These are phyloP conservation scores for Phaeophleospora eucalypticola DNA, from an alignment of 2,329 filamentous ascomycete species.

Conservation along the genomic window DNA sequence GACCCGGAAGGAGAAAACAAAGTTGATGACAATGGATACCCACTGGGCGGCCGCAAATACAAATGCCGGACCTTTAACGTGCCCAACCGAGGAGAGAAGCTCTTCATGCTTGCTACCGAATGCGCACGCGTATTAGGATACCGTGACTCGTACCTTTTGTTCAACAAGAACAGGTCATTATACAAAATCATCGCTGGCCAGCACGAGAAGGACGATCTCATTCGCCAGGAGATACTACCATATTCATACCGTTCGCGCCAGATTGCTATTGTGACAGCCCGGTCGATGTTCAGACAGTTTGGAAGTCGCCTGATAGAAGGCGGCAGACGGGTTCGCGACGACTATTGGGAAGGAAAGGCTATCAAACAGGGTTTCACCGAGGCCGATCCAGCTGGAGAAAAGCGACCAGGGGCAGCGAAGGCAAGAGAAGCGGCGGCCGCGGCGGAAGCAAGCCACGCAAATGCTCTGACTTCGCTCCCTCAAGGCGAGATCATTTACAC, in stretches of 20 bases:
- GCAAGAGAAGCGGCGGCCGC: constrained; percentile 76
- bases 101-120: constrained; percentile 98
- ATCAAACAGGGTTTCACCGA: constrained; percentile 97
- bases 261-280: constrained; percentile 94
- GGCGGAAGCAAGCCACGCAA: constrained; percentile 57
- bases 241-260: constrained; percentile 98
- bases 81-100: constrained; percentile 81
- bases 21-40: constrained; percentile 76
- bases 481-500: constrained; percentile 88
- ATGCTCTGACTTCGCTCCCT: constrained; percentile 56
- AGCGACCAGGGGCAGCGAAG: constrained; percentile 87
- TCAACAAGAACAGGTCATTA: constrained; percentile 96
- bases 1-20: constrained; percentile 95
- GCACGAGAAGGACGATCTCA: constrained; percentile 92
- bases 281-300: constrained; percentile 98
- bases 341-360: constrained; percentile 98
- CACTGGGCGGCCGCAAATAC: constrained; percentile 80
- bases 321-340: constrained; percentile 86
- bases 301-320: constrained; percentile 89
- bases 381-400: constrained; percentile 91
- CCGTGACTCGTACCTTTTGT: constrained; percentile 93
- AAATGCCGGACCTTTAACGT: constrained; percentile 91
- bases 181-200: constrained; percentile 98
- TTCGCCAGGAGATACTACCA: constrained; percentile 88
- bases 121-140: constrained; percentile 92